Evolutionary conservation across 2,329 filamentous ascomycete genomes (phyloP).

Genomic region (Tolypocladium endophyticum): DNA sequence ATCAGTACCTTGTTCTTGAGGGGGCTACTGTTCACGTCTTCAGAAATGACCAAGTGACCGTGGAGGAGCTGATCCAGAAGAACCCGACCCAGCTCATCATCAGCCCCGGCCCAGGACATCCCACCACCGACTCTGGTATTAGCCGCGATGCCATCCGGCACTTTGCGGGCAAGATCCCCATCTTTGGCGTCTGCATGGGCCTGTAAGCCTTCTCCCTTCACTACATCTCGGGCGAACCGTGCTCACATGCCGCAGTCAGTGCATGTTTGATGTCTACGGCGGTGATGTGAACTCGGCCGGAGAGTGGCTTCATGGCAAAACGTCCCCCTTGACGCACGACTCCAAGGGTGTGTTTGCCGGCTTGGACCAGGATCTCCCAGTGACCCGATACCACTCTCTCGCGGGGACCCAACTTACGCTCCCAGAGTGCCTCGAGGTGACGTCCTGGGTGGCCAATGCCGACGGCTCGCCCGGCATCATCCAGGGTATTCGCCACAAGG

Average conservation of each 20-base stretch:
- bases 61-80: slow-evolving; percentile 73
- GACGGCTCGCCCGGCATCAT: slow-evolving; percentile 79
- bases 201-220: slow-evolving; percentile 46
- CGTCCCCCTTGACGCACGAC: slow-evolving; percentile 82
- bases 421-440: slow-evolving; percentile 76
- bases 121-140: slow-evolving; percentile 80
- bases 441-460: slow-evolving; percentile 74
- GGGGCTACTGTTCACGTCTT: slow-evolving; percentile 83
- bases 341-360: slow-evolving; percentile 80
- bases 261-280: slow-evolving; percentile 89
- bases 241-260: slow-evolving; percentile 50
- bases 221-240: background rate
- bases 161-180: slow-evolving; percentile 88
- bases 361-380: slow-evolving; percentile 70
- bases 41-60: slow-evolving; percentile 82
- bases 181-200: slow-evolving; percentile 98
- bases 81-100: slow-evolving; percentile 90
- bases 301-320: slow-evolving; percentile 96
- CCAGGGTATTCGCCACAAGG: slow-evolving; percentile 92
- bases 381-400: slow-evolving; percentile 93
- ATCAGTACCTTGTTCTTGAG: slow-evolving; percentile 95
- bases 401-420: slow-evolving; percentile 84
- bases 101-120: slow-evolving; percentile 91
- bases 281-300: slow-evolving; percentile 86
- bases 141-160: slow-evolving; percentile 85